Conservation (phyloP, 192 early-diverging fungal genomes). For the Cladochytrium replicatum region DNA sequence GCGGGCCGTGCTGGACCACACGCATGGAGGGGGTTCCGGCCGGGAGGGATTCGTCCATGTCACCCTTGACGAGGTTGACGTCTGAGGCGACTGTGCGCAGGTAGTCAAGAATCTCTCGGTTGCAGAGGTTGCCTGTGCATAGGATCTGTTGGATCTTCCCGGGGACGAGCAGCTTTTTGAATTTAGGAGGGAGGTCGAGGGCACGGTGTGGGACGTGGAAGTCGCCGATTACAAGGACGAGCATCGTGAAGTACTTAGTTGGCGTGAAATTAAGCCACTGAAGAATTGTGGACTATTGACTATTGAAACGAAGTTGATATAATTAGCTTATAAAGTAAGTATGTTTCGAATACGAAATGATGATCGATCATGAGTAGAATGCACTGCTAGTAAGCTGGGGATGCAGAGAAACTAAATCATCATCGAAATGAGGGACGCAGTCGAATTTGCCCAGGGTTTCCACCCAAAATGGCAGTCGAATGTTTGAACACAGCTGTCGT, state of each 20-base stretch:
- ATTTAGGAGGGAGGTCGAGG: constrained; percentile 79
- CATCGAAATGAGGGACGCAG: too few species aligned
- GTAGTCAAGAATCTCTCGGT: constrained; percentile 79
- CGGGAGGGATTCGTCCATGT: constrained; percentile 59
- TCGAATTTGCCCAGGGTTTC: too few species aligned
- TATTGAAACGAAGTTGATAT: too few species aligned
- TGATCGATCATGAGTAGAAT: too few species aligned
- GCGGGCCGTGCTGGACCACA: constrained; percentile 42
- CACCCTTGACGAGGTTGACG: constrained; percentile 67
- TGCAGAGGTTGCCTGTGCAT: constrained; percentile 80
- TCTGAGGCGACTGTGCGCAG: constrained; percentile 71
- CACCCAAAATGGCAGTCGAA: too few species aligned
- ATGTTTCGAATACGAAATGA: too few species aligned
- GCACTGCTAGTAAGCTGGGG: too few species aligned
- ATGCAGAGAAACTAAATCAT: too few species aligned
- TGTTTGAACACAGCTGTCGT: too few species aligned
- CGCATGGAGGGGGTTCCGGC: constrained; percentile 19
- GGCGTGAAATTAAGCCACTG: neutral
- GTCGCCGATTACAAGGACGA: constrained; percentile 86
- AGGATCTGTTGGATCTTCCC: constrained; percentile 97
- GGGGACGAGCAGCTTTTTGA: constrained; percentile 80
- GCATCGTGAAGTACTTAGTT: constrained; percentile 23
- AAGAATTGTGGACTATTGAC: too few species aligned
- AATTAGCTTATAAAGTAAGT: too few species aligned
- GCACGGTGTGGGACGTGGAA: constrained; percentile 90